phyloP scores from a whole-genome alignment of 768 basidiomycete genomes.

The Hericium coralloides region DNA sequence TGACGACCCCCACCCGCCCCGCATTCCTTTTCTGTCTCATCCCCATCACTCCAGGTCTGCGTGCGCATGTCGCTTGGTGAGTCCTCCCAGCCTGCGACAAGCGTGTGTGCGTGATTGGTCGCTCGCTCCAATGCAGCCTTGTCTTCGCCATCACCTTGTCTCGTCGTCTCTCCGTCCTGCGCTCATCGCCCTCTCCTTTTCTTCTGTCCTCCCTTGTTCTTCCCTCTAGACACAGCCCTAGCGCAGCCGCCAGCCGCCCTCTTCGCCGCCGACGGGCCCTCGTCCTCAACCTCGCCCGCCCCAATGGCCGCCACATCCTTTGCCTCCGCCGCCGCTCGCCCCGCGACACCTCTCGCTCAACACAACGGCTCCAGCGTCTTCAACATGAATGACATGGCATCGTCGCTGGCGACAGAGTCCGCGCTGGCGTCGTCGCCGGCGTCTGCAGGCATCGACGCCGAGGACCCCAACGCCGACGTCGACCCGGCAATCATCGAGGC shows the following conservation, averaged over 20 bases:
- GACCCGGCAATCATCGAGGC: constrained; percentile 82
- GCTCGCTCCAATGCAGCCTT: not conserved
- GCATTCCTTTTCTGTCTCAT: constrained; percentile 7
- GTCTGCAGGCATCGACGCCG: constrained; percentile 1
- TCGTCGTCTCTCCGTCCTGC: not conserved
- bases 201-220: not conserved
- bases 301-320: not conserved
- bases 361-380: not conserved
- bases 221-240: not conserved
- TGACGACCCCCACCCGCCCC: constrained; percentile 5
- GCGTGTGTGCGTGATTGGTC: constrained; percentile 1
- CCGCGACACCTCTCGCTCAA: not conserved
- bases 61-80: constrained; percentile 18
- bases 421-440: not conserved
- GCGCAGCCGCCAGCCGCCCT: not conserved
- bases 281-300: not conserved
- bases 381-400: not conserved
- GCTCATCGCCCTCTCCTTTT: not conserved
- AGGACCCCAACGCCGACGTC: constrained; percentile 35
- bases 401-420: not conserved
- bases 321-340: not conserved
- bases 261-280: not conserved
- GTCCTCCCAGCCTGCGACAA: constrained; percentile 2
- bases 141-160: not conserved
- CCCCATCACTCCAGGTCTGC: not conserved